Conservation (phyloP, 1,139 yeast species). For the Yamadazyma sp. region DNA sequence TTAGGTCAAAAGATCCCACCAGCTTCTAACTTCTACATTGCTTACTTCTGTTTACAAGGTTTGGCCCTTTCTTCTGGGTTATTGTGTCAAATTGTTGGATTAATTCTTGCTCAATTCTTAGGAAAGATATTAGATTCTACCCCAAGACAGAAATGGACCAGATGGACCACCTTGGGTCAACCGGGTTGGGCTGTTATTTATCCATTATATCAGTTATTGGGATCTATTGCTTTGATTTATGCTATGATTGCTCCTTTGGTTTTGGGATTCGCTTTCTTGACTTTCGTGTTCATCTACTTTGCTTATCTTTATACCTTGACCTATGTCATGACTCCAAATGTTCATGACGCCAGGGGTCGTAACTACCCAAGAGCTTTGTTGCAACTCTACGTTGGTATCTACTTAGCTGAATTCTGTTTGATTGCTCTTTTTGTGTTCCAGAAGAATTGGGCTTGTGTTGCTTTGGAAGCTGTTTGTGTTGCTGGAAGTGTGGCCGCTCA, state of each 20-base stretch:
- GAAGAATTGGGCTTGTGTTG: conserved; percentile 73
- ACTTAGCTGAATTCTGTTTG: conserved; percentile 65
- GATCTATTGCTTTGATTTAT: conserved; percentile 40
- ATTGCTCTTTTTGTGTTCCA: conserved; percentile 68
- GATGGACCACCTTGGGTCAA: conserved; percentile 41
- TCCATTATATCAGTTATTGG: conserved; percentile 40
- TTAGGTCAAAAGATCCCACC: conserved; percentile 64
- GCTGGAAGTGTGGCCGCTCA: conserved; percentile 55
- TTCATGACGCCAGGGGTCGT: conserved; percentile 60
- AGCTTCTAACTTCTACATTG: conserved; percentile 68
- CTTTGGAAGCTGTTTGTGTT: conserved; percentile 55
- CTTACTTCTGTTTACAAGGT: conserved; percentile 50
- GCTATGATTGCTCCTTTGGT: conserved; percentile 45
- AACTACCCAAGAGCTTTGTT: conserved; percentile 66
- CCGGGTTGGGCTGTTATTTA: conserved; percentile 43
- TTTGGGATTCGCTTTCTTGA: conserved; percentile 47
- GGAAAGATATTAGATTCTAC: conserved; percentile 47
- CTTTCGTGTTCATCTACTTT: conserved; percentile 50
- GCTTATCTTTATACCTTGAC: conserved; percentile 59
- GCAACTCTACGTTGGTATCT: conserved; percentile 64
- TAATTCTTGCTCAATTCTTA: conserved; percentile 46
- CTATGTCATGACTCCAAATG: conserved; percentile 56
- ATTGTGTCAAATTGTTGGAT: conserved; percentile 41
- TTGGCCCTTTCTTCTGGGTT: conserved; percentile 39
- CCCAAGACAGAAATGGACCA: conserved; percentile 50